Conservation (phyloP, 2,329 filamentous ascomycete species). For the Erysiphe pulchra region DNA sequence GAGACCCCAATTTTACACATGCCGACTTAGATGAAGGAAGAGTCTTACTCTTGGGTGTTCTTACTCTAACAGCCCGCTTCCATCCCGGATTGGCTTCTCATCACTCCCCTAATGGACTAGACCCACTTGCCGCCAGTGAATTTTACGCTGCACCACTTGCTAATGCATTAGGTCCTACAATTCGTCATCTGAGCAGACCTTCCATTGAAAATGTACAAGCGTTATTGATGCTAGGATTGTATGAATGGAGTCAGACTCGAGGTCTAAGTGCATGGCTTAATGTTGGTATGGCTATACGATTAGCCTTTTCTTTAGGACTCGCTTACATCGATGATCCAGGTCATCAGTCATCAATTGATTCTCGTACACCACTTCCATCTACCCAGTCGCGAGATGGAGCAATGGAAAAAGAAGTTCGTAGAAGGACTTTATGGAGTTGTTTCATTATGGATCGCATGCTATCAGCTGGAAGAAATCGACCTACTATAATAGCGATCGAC, state of each 20-base stretch:
- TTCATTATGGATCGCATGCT: constrained; percentile 47
- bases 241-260: constrained; percentile 42
- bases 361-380: constrained; percentile 9
- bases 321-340: constrained; percentile 24
- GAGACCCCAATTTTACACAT: constrained; percentile 7
- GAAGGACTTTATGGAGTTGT: constrained; percentile 51
- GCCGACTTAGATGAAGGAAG: constrained; percentile 20
- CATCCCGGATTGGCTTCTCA: constrained; percentile 33
- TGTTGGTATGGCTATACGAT: constrained; percentile 30
- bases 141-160: constrained; percentile 35
- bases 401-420: constrained; percentile 34
- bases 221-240: constrained; percentile 42
- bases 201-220: constrained; percentile 40
- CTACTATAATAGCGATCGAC: constrained; percentile 29
- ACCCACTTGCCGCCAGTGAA: constrained; percentile 31
- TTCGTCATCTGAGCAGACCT: constrained; percentile 22
- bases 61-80: constrained; percentile 44
- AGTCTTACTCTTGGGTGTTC: constrained; percentile 35
- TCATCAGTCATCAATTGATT: constrained; percentile 6
- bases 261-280: constrained; percentile 40
- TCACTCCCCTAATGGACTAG: constrained; percentile 12
- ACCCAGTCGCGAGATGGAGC: constrained; percentile 15
- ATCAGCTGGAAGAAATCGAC: constrained; percentile 34
- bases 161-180: constrained; percentile 22
- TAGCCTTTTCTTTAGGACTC: constrained; percentile 34